Base-by-base conservation (phyloP, 371 early-diverging fungal species). In the Encephalitozoon hellem region DNA sequence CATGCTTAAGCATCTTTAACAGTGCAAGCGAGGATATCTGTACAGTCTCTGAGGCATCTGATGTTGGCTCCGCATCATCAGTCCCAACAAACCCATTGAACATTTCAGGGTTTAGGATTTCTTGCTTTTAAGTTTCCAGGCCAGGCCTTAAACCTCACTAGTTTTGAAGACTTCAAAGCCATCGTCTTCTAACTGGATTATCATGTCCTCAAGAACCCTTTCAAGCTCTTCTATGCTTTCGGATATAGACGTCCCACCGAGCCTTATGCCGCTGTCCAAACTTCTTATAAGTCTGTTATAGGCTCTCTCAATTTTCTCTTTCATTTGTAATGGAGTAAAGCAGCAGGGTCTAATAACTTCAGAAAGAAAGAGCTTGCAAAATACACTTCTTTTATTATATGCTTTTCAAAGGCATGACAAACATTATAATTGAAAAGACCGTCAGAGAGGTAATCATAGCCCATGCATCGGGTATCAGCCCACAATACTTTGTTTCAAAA, bases 1-100 rank as follows among this genome's bases (percentile, higher is more conserved):
- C 95, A 51, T 81, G 84, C n/a, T 83, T 87, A 6, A 84, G 74
- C 89, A 93, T 93, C 89, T 95, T 99, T 45, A 97, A 86, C 30
- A 99, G 88, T 0, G 99, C 96, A 43, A 99, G 89, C 6, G 97
- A 94, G 23, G 97, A 97, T 74, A 99, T 96, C 85, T 97, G 93
- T 23, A 99, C 92, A 84, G 93, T 93, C 87, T 99, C 99, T 51
- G 97, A 91, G 68, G 95, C 95, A 86, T 99, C 99, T 11, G 92
- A 91, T 38, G 38, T 41, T 8, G 73, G 72, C 30, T 72, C 64
- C 23, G 12, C 45, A 43, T 55, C 55, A 18, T 43, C 32, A 28
- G 25, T 21, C 42, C 72, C 72, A 28, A 72, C 38, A 72, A 72
- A 72, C 28, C 63, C 64, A 39, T n/a, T 59, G 45, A 59, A 72